Conservation (phyloP, 805 yeast genomes). For the Ogataea salicorniae region DNA sequence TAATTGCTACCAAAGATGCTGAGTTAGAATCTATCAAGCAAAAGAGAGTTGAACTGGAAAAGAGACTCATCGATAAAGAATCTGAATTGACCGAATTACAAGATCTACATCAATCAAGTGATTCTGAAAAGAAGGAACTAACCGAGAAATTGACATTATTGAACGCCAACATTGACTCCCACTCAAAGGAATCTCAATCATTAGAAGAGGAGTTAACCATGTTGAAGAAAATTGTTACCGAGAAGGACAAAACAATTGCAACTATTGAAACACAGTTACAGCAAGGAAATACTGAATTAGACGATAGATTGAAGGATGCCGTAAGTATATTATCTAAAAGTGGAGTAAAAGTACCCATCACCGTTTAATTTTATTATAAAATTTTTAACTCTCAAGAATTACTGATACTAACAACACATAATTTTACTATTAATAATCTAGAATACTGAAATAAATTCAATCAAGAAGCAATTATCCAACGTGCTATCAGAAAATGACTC, state of each 20-base stretch:
- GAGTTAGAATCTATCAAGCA: slow-evolving; percentile 18
- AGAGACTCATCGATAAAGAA: slow-evolving; percentile 6
- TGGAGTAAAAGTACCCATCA: slow-evolving; percentile 9
- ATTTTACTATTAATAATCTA: slow-evolving; percentile 3
- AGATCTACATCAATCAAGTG: slow-evolving; percentile 6
- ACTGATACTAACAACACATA: slow-evolving; percentile 13
- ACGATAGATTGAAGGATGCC: slow-evolving; percentile 29
- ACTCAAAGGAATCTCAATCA: slow-evolving; percentile 5
- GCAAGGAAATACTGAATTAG: slow-evolving; percentile 28
- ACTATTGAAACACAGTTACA: slow-evolving; percentile 27
- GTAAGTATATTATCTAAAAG: slow-evolving; percentile 19
- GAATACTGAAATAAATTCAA: slow-evolving; percentile 20
- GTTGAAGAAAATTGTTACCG: slow-evolving; percentile 24
- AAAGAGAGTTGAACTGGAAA: slow-evolving; percentile 10
- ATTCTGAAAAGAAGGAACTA: slow-evolving; percentile 16
- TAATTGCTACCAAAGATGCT: slow-evolving; percentile 24
- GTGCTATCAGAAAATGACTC: slow-evolving; percentile 40
- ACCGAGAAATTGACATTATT: slow-evolving; percentile 16
- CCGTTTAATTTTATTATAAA: slow-evolving; percentile 2
- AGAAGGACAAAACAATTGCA: slow-evolving; percentile 32
- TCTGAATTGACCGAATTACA: slow-evolving; percentile 6
- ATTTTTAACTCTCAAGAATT: too few species aligned
- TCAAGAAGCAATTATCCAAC: slow-evolving; percentile 34
- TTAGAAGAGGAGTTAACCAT: slow-evolving; percentile 28
- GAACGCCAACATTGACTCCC: slow-evolving; percentile 9